These are phyloP conservation scores for Penicillium soppii DNA, from an alignment of 495 filamentous ascomycete genomes.

Conservation along the genomic window DNA sequence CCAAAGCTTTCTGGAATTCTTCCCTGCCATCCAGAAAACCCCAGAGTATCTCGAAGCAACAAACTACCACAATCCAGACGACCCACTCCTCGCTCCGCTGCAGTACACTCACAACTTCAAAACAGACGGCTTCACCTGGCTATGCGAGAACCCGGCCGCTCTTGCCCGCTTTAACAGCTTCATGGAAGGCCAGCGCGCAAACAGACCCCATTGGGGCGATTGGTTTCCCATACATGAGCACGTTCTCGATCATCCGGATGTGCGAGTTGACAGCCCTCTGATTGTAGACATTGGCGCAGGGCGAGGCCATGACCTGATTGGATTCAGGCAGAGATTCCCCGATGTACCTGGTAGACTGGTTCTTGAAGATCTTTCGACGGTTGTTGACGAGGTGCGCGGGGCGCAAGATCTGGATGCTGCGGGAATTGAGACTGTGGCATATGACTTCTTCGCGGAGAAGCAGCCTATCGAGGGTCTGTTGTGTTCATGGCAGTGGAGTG, in stretches of 20 bases:
- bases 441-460: slow-evolving; percentile 39
- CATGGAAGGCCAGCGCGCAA: slow-evolving; percentile 21
- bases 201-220: slow-evolving; percentile 23
- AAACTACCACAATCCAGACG: no score
- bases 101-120: no score
- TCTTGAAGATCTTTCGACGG: slow-evolving; percentile 44
- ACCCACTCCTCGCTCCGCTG: no score
- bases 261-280: slow-evolving; percentile 25
- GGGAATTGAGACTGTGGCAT: slow-evolving; percentile 26
- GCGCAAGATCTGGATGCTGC: slow-evolving; percentile 16
- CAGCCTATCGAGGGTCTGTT: slow-evolving; percentile 43
- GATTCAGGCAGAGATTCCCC: slow-evolving; percentile 25
- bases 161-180: slow-evolving; percentile 24
- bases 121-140: no score
- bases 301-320: slow-evolving; percentile 46
- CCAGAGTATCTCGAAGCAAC: no score
- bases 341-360: slow-evolving; percentile 29
- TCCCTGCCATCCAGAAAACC: no score
- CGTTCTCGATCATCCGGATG: slow-evolving; percentile 16
- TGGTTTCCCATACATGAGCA: slow-evolving; percentile 34
- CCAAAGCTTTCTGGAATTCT: no score
- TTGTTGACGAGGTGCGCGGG: slow-evolving; percentile 29
- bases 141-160: slow-evolving; percentile 12
- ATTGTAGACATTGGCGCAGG: slow-evolving; percentile 55
- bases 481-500: no score